Base-by-base conservation (phyloP, 176 grass and related monocot species). In the Hyparrhenia diplandra region DNA sequence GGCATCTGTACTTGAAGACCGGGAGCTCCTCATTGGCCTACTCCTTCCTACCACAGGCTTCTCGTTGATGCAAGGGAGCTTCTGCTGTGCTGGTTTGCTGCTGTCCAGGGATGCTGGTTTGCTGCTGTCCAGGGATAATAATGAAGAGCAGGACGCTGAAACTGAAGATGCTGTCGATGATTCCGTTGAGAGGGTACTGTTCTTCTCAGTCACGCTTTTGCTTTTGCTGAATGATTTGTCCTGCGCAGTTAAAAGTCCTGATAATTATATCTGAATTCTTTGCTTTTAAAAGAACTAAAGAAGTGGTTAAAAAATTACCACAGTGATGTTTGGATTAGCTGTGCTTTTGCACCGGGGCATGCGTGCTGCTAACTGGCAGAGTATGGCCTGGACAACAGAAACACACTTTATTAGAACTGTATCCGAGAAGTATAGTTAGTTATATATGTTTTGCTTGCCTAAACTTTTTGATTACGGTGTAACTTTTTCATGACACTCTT, bases 141-240 rank as follows among this genome's bases (percentile, higher is more conserved):
- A 85, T 8, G 80, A 88, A 28, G 88, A 92, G 52, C 83, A 78
- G 13, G 83, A 80, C 11, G 83, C 2, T 54, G 90, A 95, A 58
- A 83, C 86, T 61, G 70, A 88, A 60, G 87, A 83, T 66, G 76
- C 45, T 72, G 31, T 87, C 0, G 86, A 97, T 45, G 83, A 87
- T 78, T 97, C 77, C 24, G 81, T 75, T 5, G 85, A 83, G 40
- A 64, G 40, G 45, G 69, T 90, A 57, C 71, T 77, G 47, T 82
- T 92, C 77, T 82, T 92, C 77, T 90, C 85, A 5, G 85, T 75
- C 82, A 71, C 8, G 13, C 43, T 46, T 46, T 51, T 62, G 58
- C 66, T 92, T 83, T 82, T 92, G 77, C 85, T 89, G 17, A 83
- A 76, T 21, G 71, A 80, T 67, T 87, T 91, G 54, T 93, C 83